Conservation (phyloP, 352 stramenopile genomes). For the Phytophthora capsici region DNA sequence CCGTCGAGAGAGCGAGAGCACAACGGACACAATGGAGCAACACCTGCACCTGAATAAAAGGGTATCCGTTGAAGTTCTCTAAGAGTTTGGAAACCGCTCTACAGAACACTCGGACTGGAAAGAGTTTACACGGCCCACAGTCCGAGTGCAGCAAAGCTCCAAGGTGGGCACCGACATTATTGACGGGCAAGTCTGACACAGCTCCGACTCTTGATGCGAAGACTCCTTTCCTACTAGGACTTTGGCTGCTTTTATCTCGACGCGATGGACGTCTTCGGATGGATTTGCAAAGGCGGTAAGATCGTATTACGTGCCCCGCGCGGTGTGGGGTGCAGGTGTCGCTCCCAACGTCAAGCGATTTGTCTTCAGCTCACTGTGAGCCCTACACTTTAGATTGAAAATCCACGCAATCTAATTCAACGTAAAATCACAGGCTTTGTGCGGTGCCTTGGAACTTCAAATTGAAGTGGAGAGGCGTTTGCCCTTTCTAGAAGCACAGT, state of each 20-base stretch:
- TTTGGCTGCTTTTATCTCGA: neutral
- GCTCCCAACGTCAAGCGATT: neutral
- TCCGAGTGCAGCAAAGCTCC: neutral
- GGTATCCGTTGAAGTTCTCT: conserved; percentile 18
- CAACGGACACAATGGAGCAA: conserved; percentile 9
- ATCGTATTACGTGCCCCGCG: neutral
- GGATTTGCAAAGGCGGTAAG: neutral
- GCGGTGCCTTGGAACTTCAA: conserved; percentile 14
- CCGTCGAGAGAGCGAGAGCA: conserved; percentile 19
- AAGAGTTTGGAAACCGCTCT: neutral
- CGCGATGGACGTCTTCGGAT: neutral
- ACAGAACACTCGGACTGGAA: too few species aligned
- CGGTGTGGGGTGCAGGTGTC: too few species aligned
- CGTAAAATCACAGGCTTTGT: conserved; percentile 2
- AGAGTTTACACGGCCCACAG: too few species aligned
- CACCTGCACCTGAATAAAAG: conserved; percentile 24
- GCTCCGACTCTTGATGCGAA: neutral
- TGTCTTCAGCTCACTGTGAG: neutral
- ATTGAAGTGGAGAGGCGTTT: conserved; percentile 7
- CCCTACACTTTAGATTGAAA: too few species aligned
- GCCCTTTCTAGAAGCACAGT: conserved; percentile 4
- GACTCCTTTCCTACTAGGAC: neutral
- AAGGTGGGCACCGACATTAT: neutral
- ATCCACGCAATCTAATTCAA: neutral
- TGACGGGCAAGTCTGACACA: neutral